Conservation (phyloP, 192 early-diverging fungal species). For the Coemansia sp. region DNA sequence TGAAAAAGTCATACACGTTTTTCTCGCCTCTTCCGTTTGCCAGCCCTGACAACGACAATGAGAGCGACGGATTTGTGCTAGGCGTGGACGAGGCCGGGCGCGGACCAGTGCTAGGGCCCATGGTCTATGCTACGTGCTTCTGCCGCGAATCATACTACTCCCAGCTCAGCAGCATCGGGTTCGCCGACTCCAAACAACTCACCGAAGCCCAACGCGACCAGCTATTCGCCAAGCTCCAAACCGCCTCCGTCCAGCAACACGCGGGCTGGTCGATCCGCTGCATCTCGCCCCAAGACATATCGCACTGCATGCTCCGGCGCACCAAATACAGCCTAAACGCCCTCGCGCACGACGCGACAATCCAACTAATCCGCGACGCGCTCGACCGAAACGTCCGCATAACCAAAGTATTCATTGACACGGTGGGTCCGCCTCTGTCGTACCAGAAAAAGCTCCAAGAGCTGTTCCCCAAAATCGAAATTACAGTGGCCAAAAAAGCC, state of each 20-base stretch:
- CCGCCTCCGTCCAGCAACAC: conserved; percentile 49
- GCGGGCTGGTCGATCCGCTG: conserved; percentile 83
- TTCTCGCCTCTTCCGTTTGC: conserved; percentile 21
- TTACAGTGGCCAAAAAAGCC: conserved; percentile 92
- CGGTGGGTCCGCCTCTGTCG: conserved; percentile 86
- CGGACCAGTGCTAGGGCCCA: conserved; percentile 93
- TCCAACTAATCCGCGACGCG: conserved; percentile 69
- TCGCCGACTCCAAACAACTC: conserved; percentile 95
- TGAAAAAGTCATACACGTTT: conserved; percentile 42
- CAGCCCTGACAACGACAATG: not conserved
- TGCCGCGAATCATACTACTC: conserved; percentile 64
- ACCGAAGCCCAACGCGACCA: conserved; percentile 70
- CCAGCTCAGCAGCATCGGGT: conserved; percentile 68
- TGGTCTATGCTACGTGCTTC: conserved; percentile 95
- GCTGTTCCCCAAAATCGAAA: conserved; percentile 72
- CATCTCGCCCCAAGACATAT: conserved; percentile 90
- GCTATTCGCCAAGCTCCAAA: conserved; percentile 64
- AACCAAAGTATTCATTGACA: conserved; percentile 85
- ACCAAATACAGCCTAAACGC: conserved; percentile 89
- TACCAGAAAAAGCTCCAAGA: conserved; percentile 77
- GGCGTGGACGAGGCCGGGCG: conserved; percentile 98
- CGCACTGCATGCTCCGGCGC: conserved; percentile 80
- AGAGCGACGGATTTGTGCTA: conserved; percentile 56
- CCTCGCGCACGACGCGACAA: conserved; percentile 92
- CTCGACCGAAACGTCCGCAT: conserved; percentile 66